These are phyloP conservation scores for Penicillium tannophilum DNA, from an alignment of 495 filamentous ascomycete species.

Conservation along the genomic window DNA sequence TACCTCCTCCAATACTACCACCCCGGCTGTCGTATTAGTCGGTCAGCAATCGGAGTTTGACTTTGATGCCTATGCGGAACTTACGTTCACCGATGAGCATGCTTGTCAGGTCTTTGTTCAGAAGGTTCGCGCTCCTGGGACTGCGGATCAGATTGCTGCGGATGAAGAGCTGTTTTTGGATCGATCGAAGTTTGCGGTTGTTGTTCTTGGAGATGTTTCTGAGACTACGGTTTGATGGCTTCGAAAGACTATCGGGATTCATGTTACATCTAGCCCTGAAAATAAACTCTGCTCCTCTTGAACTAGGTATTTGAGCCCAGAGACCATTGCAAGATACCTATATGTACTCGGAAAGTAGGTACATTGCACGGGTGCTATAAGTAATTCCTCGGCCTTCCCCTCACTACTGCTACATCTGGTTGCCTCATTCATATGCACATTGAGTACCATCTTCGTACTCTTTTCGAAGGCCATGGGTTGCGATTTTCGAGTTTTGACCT, in stretches of 20 bases:
- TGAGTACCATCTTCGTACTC: too few relatives aligned
- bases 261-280: too few relatives aligned
- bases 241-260: background rate
- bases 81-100: constrained; percentile 36
- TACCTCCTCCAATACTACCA: constrained; percentile 21
- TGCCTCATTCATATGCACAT: too few relatives aligned
- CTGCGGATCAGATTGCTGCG: constrained; percentile 23
- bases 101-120: constrained; percentile 32
- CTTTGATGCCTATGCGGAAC: constrained; percentile 39
- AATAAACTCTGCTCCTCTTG: background rate
- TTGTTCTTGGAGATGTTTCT: constrained; percentile 29
- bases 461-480: too few relatives aligned
- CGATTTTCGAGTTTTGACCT: too few relatives aligned
- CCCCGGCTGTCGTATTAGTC: constrained; percentile 33
- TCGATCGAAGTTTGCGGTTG: constrained; percentile 24
- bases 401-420: too few relatives aligned
- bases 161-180: constrained; percentile 43
- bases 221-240: constrained; percentile 10
- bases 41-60: constrained; percentile 43
- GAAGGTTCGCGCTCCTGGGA: constrained; percentile 25
- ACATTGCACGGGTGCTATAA: too few relatives aligned
- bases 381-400: too few relatives aligned
- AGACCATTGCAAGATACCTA: too few relatives aligned
- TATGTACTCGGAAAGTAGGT: too few relatives aligned
- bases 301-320: too few relatives aligned